Evolutionary conservation across 2,329 filamentous ascomycete species (phyloP).

Genomic region (Arthrobotrys megalospora): DNA sequence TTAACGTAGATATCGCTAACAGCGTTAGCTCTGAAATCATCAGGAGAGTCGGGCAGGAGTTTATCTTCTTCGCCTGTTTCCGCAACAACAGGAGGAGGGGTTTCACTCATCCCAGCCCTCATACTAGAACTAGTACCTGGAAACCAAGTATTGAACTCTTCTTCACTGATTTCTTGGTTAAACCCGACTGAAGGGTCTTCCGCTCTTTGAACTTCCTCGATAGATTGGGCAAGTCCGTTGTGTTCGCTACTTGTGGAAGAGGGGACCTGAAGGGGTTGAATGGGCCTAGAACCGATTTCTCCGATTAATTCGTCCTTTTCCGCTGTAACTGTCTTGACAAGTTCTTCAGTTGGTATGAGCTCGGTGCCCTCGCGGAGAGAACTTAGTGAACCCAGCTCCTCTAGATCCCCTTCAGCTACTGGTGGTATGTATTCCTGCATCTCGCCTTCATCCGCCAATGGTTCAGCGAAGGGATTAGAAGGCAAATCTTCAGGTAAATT

Average conservation of each 20-base stretch:
- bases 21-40: background rate
- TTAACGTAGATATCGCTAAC: background rate
- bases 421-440: background rate
- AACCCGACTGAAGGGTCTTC: background rate
- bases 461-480: constrained; percentile 1
- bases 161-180: constrained; percentile 9
- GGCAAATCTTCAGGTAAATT: background rate
- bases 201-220: background rate
- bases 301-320: background rate
- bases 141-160: constrained; percentile 1
- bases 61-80: background rate
- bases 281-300: background rate
- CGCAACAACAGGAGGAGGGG: background rate
- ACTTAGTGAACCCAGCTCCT: background rate
- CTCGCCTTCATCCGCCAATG: background rate
- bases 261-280: background rate
- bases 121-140: background rate
- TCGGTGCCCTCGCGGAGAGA: background rate
- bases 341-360: background rate
- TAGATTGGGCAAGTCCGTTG: background rate
- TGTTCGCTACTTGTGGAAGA: background rate
- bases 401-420: background rate
- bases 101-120: background rate
- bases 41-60: background rate
- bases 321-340: background rate